Conservation (phyloP, 2,329 filamentous ascomycete genomes). For the Coleophoma cylindrospora region DNA sequence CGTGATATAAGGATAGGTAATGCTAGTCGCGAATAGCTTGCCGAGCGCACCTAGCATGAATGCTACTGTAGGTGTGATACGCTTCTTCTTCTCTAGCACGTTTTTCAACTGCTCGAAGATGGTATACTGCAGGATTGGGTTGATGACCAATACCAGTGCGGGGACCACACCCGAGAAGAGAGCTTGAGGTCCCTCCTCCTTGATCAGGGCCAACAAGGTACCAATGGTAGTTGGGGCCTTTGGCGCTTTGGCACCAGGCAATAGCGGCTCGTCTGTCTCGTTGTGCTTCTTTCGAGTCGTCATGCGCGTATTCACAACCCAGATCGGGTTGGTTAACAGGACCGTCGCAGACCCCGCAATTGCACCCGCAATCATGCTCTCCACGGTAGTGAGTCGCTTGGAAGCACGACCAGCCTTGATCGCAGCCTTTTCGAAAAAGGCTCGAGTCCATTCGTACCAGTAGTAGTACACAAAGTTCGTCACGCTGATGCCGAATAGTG, state of each 20-base stretch:
- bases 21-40: conserved; percentile 87
- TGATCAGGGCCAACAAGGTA: conserved; percentile 75
- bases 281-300: conserved; percentile 70
- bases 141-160: conserved; percentile 90
- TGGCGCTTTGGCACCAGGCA: conserved; percentile 33
- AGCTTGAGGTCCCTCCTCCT: conserved; percentile 76
- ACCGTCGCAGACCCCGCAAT: conserved; percentile 92
- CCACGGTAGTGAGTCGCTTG: conserved; percentile 81
- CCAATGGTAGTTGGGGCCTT: conserved; percentile 69
- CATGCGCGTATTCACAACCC: conserved; percentile 98
- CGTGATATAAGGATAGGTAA: conserved; percentile 98
- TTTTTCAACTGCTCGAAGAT: conserved; percentile 99
- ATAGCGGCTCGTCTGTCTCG: conserved; percentile 36
- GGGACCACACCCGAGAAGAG: conserved; percentile 92
- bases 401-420: conserved; percentile 65
- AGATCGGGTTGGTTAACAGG: conserved; percentile 95
- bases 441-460: conserved; percentile 97
- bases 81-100: conserved; percentile 65
- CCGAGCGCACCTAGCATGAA: conserved; percentile 90
- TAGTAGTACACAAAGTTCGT: conserved; percentile 99
- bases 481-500: conserved; percentile 93
- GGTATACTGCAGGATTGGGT: conserved; percentile 97
- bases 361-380: conserved; percentile 93
- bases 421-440: conserved; percentile 78
- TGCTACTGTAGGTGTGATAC: conserved; percentile 78